Percentiles rank a stretch among this genome's conserved stretches.
phyloP scores from a whole-genome alignment of 192 early-diverging fungal genomes.

The Dimargaris cristalligena region DNA sequence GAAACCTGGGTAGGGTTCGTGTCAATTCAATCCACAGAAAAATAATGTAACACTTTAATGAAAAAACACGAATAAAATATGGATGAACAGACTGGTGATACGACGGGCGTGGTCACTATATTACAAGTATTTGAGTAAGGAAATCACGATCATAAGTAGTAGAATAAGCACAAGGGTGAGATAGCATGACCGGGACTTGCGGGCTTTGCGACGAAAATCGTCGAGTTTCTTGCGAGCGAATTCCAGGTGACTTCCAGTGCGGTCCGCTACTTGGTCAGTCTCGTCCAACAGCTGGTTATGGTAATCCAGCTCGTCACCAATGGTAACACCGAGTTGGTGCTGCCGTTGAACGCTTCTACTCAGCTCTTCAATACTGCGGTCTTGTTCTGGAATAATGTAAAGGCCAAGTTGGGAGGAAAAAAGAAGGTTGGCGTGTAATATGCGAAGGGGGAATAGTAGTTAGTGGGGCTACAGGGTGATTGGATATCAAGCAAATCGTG shows the following conservation, averaged over 20 bases:
- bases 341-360: constrained; percentile 42
- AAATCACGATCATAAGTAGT: background rate
- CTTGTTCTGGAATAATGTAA: constrained; percentile 54
- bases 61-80: too few relatives aligned
- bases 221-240: background rate
- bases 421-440: too few relatives aligned
- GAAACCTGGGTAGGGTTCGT: too few relatives aligned
- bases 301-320: constrained; percentile 52
- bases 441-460: too few relatives aligned
- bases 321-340: constrained; percentile 48
- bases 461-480: too few relatives aligned
- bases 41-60: too few relatives aligned
- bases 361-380: constrained; percentile 52
- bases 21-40: too few relatives aligned
- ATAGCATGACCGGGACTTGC: constrained; percentile 1
- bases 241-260: constrained; percentile 18
- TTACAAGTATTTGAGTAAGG: too few relatives aligned
- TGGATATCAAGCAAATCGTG: too few relatives aligned
- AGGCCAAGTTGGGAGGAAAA: too few relatives aligned
- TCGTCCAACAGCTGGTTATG: constrained; percentile 57
- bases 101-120: too few relatives aligned
- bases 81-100: too few relatives aligned
- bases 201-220: background rate
- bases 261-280: constrained; percentile 46
- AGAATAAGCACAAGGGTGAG: constrained; percentile 3